Evolutionary conservation across 1,284 basidiomycete species (phyloP), one percentile per base, ranked within the genome.

Genomic region (Ganoderma resinaceum): DNA sequence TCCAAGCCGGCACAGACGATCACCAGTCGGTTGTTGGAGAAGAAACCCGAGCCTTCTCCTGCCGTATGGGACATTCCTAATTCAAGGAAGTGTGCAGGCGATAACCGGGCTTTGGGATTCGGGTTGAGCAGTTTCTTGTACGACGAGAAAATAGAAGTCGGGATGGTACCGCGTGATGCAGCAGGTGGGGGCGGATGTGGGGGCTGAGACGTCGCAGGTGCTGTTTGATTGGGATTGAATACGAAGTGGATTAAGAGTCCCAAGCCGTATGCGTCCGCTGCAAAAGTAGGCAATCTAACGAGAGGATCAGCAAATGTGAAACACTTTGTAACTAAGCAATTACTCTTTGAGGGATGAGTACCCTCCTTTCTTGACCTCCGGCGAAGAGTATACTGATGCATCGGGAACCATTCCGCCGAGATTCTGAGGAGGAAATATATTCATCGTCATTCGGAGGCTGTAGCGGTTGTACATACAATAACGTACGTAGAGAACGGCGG

Each of bases 51-150:
- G 9, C 82, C 82, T 53, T 86, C 86, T 1, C 83, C 83, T 0
- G 80, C 80, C 0, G 84, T 86, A 63, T 91, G 87, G 3, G 89
- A 85, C 88, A 95, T 94, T 3, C 95, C 95, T 38, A 91, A 83
- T 38, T 94, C 90, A 16, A 97, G 84, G 78, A 99, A 95, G 2
- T 83, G 83, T 72, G 93, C 92, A 0, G 93, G 86, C 0, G 91
- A 88, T 73, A 96, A 82, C 29, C 98, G 88, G 0, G 89, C 87
- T 76, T 91, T 93, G 0, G 94, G 88, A 78, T 93, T 97, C 0
- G 97, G 95, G 70, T 95, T 95, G 7, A 98, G 84, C 66, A 99
- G 89, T 65, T 91, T 91, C 80, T 96, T 97, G 84, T 93, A 96
- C 0, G 89, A 84, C 0, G 91, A 86, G 77, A 97, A 98, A 1